Conservation (phyloP, 148 eudicot species). For the Dysphania ambrosioides region DNA sequence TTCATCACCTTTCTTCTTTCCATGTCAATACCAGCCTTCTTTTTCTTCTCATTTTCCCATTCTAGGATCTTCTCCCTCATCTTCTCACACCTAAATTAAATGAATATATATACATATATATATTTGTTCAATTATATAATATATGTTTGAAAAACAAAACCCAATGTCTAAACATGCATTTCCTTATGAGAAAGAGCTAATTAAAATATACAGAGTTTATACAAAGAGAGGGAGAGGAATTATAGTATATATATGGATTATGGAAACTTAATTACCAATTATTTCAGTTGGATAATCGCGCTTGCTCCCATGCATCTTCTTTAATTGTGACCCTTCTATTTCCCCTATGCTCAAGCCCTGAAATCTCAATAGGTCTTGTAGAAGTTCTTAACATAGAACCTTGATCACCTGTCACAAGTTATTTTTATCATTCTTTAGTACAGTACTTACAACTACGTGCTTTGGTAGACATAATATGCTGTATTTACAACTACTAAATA, state of each 20-base stretch:
- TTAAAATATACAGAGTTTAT: too few species aligned
- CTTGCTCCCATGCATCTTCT: slow-evolving; percentile 68
- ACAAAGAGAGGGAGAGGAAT: too few species aligned
- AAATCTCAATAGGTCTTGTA: slow-evolving; percentile 24
- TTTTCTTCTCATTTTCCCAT: slow-evolving; percentile 77
- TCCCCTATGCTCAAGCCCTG: slow-evolving; percentile 25
- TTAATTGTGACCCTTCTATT: slow-evolving; percentile 31
- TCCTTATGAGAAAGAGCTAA: too few species aligned
- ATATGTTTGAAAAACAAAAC: too few species aligned
- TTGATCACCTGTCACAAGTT: slow-evolving; percentile 17
- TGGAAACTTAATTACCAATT: slow-evolving; percentile 42
- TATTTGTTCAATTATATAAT: too few species aligned
- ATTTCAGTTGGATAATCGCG: slow-evolving; percentile 52
- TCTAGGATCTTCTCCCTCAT: slow-evolving; percentile 37
- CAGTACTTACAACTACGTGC: too few species aligned
- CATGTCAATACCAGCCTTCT: slow-evolving; percentile 42
- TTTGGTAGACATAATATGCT: too few species aligned
- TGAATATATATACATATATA: too few species aligned
- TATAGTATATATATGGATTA: neutral
- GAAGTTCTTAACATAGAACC: slow-evolving; percentile 26
- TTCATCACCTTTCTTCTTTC: slow-evolving; percentile 68
- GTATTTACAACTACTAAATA: too few species aligned
- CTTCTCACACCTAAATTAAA: slow-evolving; percentile 73
- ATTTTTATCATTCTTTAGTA: neutral
- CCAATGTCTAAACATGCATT: too few species aligned